Base-by-base conservation (phyloP, 805 yeast species). In the Metschnikowia hibisci region DNA sequence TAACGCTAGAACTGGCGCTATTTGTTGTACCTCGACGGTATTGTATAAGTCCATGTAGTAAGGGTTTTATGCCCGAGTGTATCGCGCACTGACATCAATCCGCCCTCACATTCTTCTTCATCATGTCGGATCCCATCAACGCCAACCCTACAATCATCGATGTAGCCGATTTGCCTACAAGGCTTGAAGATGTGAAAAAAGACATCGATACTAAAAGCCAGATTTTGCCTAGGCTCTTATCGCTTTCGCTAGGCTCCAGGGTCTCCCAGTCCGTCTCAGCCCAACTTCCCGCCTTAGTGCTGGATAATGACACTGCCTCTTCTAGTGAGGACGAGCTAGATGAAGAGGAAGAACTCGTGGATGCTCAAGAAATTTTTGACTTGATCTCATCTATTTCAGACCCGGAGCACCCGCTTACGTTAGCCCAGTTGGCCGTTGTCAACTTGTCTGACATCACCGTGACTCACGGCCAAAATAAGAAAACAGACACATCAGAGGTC, bases 371-470 rank as follows among this genome's bases (percentile, higher is more conserved):
- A 59, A 81, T 91, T 7, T 53, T 51, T 26, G 57, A 53, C 34
- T 45, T 53, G 38, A 48, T 52, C 13, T 43, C 56, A 11, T 38
- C 54, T 11, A 52, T 52, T 12, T 52, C 56, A 0, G 99, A 93
- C 61, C 99, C 99, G 1, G 99, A 93, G 58, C 99, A 93, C 62
- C 99, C 99, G 0, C 70, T 93, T 33, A 84, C 96, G 0, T 70
- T 93, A 44, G 99, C 96, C 0, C 98, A 93, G 63, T 72, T 93
- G 13, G 91, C 96, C 0, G 97, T 93, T 32, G 96, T 93, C 2
- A 89, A 88, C 55, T 68, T 93, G 38, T 73, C 76, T 5, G 96
- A 95, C 59, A 93, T 93, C 45, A 62, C 67, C 31, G 88, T 93
- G 3, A 69, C 63, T 2, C 85, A 87, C 55, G 69, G 79, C 9